phyloP scores from a whole-genome alignment of 495 filamentous ascomycete genomes.

The Achaetomiella virescens region DNA sequence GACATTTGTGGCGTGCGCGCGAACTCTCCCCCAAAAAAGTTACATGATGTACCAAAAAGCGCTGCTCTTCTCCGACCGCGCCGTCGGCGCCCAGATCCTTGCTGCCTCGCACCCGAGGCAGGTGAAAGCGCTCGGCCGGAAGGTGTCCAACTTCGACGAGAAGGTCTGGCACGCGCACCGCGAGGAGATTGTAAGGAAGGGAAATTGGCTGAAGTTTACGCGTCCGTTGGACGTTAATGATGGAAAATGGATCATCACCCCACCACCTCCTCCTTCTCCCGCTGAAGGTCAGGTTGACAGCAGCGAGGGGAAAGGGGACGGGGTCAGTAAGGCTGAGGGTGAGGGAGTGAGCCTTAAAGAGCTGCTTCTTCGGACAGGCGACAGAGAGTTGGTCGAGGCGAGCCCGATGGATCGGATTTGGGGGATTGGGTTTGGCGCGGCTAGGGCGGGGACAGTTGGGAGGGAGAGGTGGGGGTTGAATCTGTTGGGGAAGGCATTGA shows the following conservation, averaged over 20 bases:
- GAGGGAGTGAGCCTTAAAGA: slow-evolving; percentile 16
- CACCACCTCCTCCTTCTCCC: too few species aligned
- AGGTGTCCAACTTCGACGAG: slow-evolving; percentile 49
- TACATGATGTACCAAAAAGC: slow-evolving; percentile 65
- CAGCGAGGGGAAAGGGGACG: background rate
- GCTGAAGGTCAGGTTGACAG: too few species aligned
- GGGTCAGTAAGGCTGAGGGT: too few species aligned
- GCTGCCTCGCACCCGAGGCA: slow-evolving; percentile 32
- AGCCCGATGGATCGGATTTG: slow-evolving; percentile 57
- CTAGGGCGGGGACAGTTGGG: slow-evolving; percentile 42
- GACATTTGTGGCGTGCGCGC: too few species aligned
- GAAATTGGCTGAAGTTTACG: slow-evolving; percentile 55
- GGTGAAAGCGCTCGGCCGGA: slow-evolving; percentile 52
- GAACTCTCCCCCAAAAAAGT: slow-evolving; percentile 15
- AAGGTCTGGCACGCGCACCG: slow-evolving; percentile 49
- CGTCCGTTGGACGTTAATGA: slow-evolving; percentile 17
- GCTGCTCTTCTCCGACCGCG: slow-evolving; percentile 44
- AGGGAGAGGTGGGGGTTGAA: slow-evolving; percentile 56
- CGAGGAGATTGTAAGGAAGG: slow-evolving; percentile 52
- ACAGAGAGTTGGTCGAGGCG: slow-evolving; percentile 58
- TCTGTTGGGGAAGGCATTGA: slow-evolving; percentile 53
- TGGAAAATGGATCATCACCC: slow-evolving; percentile 3
- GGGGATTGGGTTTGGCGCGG: slow-evolving; percentile 57
- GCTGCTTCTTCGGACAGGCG: slow-evolving; percentile 51
- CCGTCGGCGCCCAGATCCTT: slow-evolving; percentile 39